Evolutionary conservation across 2,329 filamentous ascomycete species (phyloP), one percentile per base, ranked within the genome.

Genomic region (Aureobasidium uvarum): DNA sequence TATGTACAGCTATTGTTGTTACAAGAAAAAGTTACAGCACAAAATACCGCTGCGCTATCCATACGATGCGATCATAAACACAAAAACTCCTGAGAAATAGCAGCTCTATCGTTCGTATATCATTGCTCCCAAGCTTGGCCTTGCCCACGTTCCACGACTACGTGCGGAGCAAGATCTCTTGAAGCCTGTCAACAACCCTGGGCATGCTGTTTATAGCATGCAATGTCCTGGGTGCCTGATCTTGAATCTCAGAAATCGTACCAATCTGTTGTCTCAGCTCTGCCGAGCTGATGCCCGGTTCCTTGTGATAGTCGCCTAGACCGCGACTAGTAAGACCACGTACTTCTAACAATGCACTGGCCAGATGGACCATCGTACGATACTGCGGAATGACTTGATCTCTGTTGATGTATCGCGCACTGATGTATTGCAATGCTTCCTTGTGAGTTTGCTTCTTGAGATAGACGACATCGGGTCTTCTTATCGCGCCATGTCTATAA

Each of bases 151-250:
- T 39, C 38, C 18, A 11, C 46, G 23, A 51, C 14, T 39, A 5
- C 20, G 20, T 36, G 6, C 46, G 20, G 36, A 62, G 59, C 25
- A 62, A 36, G 13, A 23, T 50, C n/a, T 20, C 23, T 33, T 62
- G 59, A 67, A 73, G 59, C 23, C 52, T 56, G 66, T 76, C 74
- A 38, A 70, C 64, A 4, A 75, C 68, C 25, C 66, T 66, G 0
- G 80, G 80, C 78, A 82, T 80, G 23, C 73, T 76, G 70, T 79
- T 75, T 66, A 81, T 77, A n/a, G 76, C 77, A 48, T 72, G 69
- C 8, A 80, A 56, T 7, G 79, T 80, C 66, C 66, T 70, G 3
- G 80, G 79, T 20, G 77, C 76, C 50, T 71, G 64, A 50, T 71
- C 62, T 41, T 74, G 72, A 18, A 81, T 69, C 25, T 75, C 65